Evolutionary conservation across 257 asterid genomes (phyloP), one percentile per base, ranked within the genome.

Genomic region (Nicotiana obtusifolia): DNA sequence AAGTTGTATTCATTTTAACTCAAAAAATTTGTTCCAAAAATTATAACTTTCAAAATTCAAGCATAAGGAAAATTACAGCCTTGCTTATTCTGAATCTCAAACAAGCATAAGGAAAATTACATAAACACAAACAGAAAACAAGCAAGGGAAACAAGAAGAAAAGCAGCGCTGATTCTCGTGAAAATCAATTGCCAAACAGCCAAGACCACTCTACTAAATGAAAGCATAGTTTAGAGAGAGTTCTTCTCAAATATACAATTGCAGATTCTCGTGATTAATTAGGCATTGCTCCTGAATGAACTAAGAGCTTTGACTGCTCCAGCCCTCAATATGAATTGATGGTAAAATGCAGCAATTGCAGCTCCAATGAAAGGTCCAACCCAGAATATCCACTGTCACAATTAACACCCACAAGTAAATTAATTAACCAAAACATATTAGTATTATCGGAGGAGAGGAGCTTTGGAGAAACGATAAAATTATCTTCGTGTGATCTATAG

Each of bases 361-460:
- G 97, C 98, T 22, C 98, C 98, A 11, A 93, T 87, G 54, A 92
- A 85, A 0, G 98, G 98, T 26, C 98, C 98, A 44, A 89, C 98
- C 98, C 98, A 93, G 87, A 93, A 93, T 13, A 92, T 87, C 98
- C 98, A 93, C 95, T 92, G 88, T 47, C 52, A 80, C 15, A 26
- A 20, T 69, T 20, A 69, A 20, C 57, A 69, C 0, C 5, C 33
- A 69, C 1, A 10, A 69, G 0, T 10, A 5, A 69, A 37, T 35
- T n/a, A 37, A 35, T 10, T 6, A 19, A 2, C n/a, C 56, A 69
- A 33, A 67, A 10, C 2, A 66, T 31, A 66, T 8, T 41, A 41
- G 47, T 7, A 41, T 28, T 28, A 28, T 28, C 2, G 3, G 31
- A 28, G 31, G 31, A 3, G 31, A 2, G 47, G 3, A 41, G 47